A percentile compares a stretch with the other conserved stretches of the same genome.
These are phyloP conservation scores for Conringia planisiliqua DNA, from an alignment of 345 rosid species.

Conservation along the genomic window DNA sequence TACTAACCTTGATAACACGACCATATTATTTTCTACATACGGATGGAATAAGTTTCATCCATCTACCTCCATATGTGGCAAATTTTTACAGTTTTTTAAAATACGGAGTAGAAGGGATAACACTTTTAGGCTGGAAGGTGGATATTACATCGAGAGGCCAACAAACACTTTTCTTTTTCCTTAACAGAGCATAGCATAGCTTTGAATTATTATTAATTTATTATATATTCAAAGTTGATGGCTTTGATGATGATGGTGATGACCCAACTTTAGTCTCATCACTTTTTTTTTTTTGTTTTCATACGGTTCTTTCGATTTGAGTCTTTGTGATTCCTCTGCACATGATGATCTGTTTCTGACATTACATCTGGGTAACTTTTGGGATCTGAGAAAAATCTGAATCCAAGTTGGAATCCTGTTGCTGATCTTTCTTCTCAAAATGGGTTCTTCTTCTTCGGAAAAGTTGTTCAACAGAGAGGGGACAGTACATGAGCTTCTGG, in stretches of 20 bases:
- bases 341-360: slow-evolving; percentile 17
- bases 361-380: slow-evolving; percentile 14
- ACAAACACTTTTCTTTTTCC: neutral
- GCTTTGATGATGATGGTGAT: slow-evolving; percentile 34
- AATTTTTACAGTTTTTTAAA: slow-evolving; percentile 16
- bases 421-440: slow-evolving; percentile 30
- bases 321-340: neutral
- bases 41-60: neutral
- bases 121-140: slow-evolving; percentile 66
- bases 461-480: slow-evolving; percentile 63
- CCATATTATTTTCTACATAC: neutral
- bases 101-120: slow-evolving; percentile 2
- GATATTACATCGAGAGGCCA: slow-evolving; percentile 28
- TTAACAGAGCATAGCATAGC: slow-evolving; percentile 11
- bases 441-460: slow-evolving; percentile 54
- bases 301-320: slow-evolving; percentile 6
- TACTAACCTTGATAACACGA: neutral
- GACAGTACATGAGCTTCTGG: slow-evolving; percentile 75
- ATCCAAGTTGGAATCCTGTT: slow-evolving; percentile 20
- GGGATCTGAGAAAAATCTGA: slow-evolving; percentile 45
- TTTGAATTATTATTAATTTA: slow-evolving; percentile 18
- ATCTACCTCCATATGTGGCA: neutral
- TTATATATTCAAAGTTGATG: slow-evolving; percentile 28
- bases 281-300: neutral
- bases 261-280: slow-evolving; percentile 35